These are phyloP conservation scores for Debaryomyces sp. DNA, from an alignment of 1,139 yeast species.

Conservation along the genomic window DNA sequence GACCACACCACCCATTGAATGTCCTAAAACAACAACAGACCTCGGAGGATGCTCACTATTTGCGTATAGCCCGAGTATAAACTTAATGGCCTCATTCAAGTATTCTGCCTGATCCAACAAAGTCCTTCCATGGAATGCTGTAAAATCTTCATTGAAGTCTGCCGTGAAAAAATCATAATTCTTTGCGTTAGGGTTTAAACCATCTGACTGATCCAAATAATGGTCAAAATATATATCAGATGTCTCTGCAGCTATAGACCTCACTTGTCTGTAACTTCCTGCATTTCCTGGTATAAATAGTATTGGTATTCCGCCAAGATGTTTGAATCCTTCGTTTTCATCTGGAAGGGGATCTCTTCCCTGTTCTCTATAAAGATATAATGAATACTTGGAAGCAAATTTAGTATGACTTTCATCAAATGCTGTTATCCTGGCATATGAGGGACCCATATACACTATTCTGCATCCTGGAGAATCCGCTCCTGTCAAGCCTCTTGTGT, in stretches of 20 bases:
- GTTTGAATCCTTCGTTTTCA: constrained; percentile 33
- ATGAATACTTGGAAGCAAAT: constrained; percentile 76
- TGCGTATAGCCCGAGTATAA: constrained; percentile 69
- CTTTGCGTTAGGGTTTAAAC: constrained; percentile 32
- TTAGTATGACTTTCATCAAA: constrained; percentile 73
- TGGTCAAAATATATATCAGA: constrained; percentile 52
- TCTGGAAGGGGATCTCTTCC: constrained; percentile 63
- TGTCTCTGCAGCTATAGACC: constrained; percentile 87
- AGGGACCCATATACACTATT: constrained; percentile 72
- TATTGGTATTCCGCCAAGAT: constrained; percentile 77
- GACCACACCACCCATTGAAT: constrained; percentile 97
- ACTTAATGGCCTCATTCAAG: constrained; percentile 81
- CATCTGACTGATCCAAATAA: constrained; percentile 17
- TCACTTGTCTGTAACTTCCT: constrained; percentile 86
- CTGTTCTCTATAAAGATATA: constrained; percentile 79
- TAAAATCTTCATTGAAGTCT: constrained; percentile 93
- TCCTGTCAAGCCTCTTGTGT: constrained; percentile 24
- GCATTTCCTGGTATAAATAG: constrained; percentile 97
- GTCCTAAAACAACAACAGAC: constrained; percentile 83
- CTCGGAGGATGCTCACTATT: constrained; percentile 45
- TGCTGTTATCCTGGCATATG: constrained; percentile 70
- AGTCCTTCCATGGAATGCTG: constrained; percentile 95
- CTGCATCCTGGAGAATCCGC: constrained; percentile 51
- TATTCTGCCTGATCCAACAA: constrained; percentile 94
- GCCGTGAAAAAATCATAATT: constrained; percentile 83